Evolutionary conservation across 2,329 filamentous ascomycete species (phyloP), one percentile per base, ranked within the genome.

Genomic region (Arthroderma uncinatum): DNA sequence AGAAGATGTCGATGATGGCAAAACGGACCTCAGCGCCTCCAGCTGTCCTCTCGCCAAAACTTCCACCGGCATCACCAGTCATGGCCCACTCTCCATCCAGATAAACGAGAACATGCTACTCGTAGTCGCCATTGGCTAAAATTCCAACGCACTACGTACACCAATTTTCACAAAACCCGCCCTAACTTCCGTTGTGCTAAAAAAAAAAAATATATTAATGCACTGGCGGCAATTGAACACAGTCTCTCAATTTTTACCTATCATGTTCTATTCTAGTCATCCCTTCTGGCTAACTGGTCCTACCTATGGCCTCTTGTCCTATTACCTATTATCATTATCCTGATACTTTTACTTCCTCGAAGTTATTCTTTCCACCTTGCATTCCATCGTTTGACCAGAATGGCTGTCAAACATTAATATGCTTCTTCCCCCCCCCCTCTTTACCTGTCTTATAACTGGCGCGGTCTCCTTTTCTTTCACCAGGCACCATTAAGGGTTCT

Each of bases 1-100:
- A 76, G 67, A 79, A 79, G 63, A 71, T 78, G 55, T 68, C 73
- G 16, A 60, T 76, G n/a, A 68, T 78, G 50, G 68, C 74, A 9
- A 77, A 76, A 60, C 73, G 76, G 60, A 67, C 69, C 5, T 73
- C 74, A n/a, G 72, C 71, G 25, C 69, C 73, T 21, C 39, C 30
- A 16, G 61, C 68, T 2, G 66, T 66, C 44, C 64, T 64, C 33
- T 63, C 66, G 47, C 61, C 61, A 10, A 61, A 64, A 54, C 68
- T 40, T 19, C 42, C 12, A n/a, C n/a, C 68, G 52, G 61, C 64
- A 33, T 62, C 70, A n/a, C 67, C 68, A 55, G 63, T 65, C 7
- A 66, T 70, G 10, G 66, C 65, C 37, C 64, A 66, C 28, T 70
- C 70, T 7, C 36, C 53, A 21, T 50, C 47, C 14, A 54, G 39